Base-by-base conservation (phyloP, 495 filamentous ascomycete genomes). In the Penicillium flavigenum region DNA sequence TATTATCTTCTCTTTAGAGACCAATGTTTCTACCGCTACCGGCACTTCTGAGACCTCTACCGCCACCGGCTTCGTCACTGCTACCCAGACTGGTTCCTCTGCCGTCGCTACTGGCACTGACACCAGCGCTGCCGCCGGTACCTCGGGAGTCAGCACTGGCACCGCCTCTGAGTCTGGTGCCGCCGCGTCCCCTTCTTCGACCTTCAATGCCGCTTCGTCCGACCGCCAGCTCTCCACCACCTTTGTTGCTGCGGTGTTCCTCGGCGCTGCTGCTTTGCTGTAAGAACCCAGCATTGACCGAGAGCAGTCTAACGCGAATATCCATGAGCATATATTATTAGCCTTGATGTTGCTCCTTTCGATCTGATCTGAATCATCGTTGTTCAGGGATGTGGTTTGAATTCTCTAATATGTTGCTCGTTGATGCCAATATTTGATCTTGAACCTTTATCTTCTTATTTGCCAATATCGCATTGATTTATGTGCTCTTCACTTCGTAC, bases 251-350 rank as follows among this genome's bases (percentile, higher is more conserved):
- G 72, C 70, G 20, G 59, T 77, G 16, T 76, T 76, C 51, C 53
- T 73, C 24, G 74, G 72, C 5, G 70, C 72, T 45, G 74, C 74
- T 10, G 74, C 72, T 26, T 63, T 72, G 19, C 64, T 77, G 50
- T 77, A 62, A 70, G 52, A 41, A 16, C 19, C n/a, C 41, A 29
- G 8, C 22, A 5, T 34, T 16, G 42, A 20, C 42, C n/a, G 27
- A 31, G 5, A 51, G n/a, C 7, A 41, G 27, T 34, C 48, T 22
- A 34, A 58, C 41, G 47, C 46, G 47, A 47, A 46, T 49, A 54
- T 22, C 22, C 34, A 59, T 64, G 26, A 64, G 45, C 56, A 60
- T 64, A 54, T 24, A 51, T 42, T 54, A 42, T 48, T 60, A 43
- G 54, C 56, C 48, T 61, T 26, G 49, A 57, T 56, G 29, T 63